These are phyloP conservation scores for Globisporangium cederbergense DNA, from an alignment of 352 stramenopile species.

Conservation along the genomic window DNA sequence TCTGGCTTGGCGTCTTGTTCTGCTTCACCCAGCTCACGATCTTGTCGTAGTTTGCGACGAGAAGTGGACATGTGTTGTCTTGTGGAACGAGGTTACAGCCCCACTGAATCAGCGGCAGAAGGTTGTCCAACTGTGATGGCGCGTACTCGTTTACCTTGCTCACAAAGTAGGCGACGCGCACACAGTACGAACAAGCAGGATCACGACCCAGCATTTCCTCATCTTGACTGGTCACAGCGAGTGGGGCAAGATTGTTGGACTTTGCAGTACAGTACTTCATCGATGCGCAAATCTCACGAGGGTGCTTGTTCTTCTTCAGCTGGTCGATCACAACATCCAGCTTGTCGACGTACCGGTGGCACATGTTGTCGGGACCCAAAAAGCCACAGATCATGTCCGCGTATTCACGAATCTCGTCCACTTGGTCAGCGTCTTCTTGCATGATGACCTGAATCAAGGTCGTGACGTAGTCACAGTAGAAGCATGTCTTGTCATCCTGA, in stretches of 20 bases:
- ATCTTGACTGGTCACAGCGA: slow-evolving; percentile 1
- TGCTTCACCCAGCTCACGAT: slow-evolving; percentile 13
- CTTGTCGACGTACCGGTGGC: slow-evolving; percentile 65
- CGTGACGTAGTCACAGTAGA: slow-evolving; percentile 58
- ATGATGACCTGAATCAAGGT: slow-evolving; percentile 56
- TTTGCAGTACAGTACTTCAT: slow-evolving; percentile 48
- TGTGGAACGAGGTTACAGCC: slow-evolving; percentile 13
- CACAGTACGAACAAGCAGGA: slow-evolving; percentile 16
- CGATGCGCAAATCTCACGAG: slow-evolving; percentile 52
- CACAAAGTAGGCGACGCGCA: slow-evolving; percentile 7
- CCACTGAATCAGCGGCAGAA: slow-evolving; percentile 5
- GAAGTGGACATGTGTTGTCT: slow-evolving; percentile 12
- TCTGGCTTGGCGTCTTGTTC: slow-evolving; percentile 11
- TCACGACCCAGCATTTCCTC: background rate
- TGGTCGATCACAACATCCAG: slow-evolving; percentile 63
- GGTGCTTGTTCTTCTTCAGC: slow-evolving; percentile 60
- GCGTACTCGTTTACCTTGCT: slow-evolving; percentile 9
- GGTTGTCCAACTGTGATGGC: slow-evolving; percentile 8
- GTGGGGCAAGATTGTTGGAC: background rate
- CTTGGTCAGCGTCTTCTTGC: slow-evolving; percentile 49
- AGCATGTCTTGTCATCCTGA: slow-evolving; percentile 33
- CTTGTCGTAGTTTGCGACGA: slow-evolving; percentile 18
- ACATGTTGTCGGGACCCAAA: slow-evolving; percentile 52
- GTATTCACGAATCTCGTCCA: slow-evolving; percentile 54
- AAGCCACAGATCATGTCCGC: slow-evolving; percentile 77